Evolutionary conservation across 2,329 filamentous ascomycete species (phyloP), one percentile per base, ranked within the genome.

Genomic region (Cladophialophora bantiana): DNA sequence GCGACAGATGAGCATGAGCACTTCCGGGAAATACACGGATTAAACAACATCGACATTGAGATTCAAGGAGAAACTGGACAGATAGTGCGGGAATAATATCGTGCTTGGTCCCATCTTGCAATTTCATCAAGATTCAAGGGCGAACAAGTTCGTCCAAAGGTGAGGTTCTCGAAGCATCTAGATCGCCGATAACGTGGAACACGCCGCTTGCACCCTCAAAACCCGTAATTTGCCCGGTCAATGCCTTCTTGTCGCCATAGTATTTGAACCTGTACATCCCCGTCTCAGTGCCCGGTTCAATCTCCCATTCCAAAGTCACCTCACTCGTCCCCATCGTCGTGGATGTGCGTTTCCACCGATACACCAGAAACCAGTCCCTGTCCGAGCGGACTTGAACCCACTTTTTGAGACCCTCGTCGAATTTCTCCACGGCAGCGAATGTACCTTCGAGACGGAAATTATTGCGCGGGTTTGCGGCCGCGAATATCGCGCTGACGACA

Each of bases 381-480:
- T 97, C 94, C 66, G 89, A 87, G 15, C 88, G 84, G 2, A 95
- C 85, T 48, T 81, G 83, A 7, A 77, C 79, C 94, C 94, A 97
- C 0, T 59, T 73, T 13, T 75, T 80, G 34, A 72, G 79, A 63
- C 75, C 74, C 45, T 73, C 70, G 38, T 83, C 76, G 56, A 86
- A 82, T 74, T 82, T 83, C 81, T 97, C 93, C 0, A 97, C 85
- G 0, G 90, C 87, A 0, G 89, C 89, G 77, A 88, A 97, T 0
- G 93, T 96, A 2, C 83, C 84, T 73, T 92, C 94, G 1, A 92
- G 86, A 1, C 88, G 86, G 35, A 97, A 86, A 70, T 97, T 91
- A 77, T 97, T 97, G 35, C 94, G 86, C 15, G 94, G 94, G 74
- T 97, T 97, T 0, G 94, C 94, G 15, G 90, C 94, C 2, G 94